phyloP scores from a whole-genome alignment of 768 basidiomycete genomes.

The Leccinum subtestaceum region DNA sequence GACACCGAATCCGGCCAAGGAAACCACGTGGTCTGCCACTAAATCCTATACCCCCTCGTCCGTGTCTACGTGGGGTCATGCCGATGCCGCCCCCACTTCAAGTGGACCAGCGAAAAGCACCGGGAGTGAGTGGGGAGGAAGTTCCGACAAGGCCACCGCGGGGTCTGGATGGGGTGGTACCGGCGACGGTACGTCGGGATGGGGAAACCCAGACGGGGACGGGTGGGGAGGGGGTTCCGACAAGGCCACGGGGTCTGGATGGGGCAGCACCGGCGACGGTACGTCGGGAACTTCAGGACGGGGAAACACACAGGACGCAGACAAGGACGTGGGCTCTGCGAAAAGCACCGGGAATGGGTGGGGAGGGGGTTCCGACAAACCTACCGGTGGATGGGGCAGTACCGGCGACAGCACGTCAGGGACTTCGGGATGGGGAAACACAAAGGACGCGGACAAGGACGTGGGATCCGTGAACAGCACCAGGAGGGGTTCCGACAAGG shows the following conservation, averaged over 20 bases:
- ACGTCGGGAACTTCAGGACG: neutral
- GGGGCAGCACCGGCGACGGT: neutral
- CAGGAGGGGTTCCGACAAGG: neutral
- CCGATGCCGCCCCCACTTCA: neutral
- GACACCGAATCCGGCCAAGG: conserved; percentile 2
- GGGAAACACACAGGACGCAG: neutral
- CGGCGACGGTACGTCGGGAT: conserved; percentile 1
- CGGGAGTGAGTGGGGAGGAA: conserved; percentile 7
- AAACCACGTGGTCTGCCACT: neutral
- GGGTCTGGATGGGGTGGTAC: conserved; percentile 8
- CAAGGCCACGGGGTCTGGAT: neutral
- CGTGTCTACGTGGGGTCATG: neutral
- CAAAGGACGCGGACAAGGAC: neutral
- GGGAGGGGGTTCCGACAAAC: neutral
- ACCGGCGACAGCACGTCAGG: neutral
- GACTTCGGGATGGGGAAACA: conserved; percentile 10
- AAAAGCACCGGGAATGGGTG: neutral
- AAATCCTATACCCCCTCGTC: neutral
- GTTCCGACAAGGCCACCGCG: neutral
- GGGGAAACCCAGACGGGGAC: conserved; percentile 2
- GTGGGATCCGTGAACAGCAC: neutral
- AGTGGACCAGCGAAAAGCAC: neutral
- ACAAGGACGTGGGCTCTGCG: neutral
- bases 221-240: neutral
- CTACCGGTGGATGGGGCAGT: conserved; percentile 3